Percentiles rank a stretch among this genome's conserved stretches.
phyloP scores from a whole-genome alignment of 768 basidiomycete species.

The Amanita subjunquillea region DNA sequence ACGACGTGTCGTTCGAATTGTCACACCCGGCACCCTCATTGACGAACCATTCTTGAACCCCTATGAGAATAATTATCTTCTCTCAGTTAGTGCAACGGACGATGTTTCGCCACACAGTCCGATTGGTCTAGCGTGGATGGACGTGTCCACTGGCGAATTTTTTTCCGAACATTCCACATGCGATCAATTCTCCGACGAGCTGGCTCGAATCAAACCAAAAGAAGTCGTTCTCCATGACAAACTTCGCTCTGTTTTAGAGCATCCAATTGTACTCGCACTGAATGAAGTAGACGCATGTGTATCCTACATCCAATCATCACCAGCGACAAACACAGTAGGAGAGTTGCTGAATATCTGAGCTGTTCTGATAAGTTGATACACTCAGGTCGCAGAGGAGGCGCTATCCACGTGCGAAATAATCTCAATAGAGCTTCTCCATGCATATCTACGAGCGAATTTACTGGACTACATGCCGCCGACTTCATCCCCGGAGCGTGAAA shows the following conservation, averaged over 20 bases:
- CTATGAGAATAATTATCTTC: constrained; percentile 83
- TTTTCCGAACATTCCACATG: constrained; percentile 55
- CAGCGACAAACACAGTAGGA: not conserved
- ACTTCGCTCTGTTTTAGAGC: constrained; percentile 22
- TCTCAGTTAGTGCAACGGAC: constrained; percentile 40
- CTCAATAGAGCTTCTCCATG: constrained; percentile 5
- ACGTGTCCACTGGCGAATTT: constrained; percentile 91
- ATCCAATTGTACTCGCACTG: constrained; percentile 40
- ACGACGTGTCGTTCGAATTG: constrained; percentile 73
- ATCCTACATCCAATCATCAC: constrained; percentile 29
- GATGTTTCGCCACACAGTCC: constrained; percentile 5
- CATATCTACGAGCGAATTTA: constrained; percentile 56
- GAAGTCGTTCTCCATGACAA: constrained; percentile 64
- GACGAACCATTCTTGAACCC: constrained; percentile 84
- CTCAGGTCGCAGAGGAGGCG: constrained; percentile 1
- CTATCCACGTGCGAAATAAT: not conserved
- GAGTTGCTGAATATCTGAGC: not conserved
- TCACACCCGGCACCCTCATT: constrained; percentile 91
- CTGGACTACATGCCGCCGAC: constrained; percentile 72
- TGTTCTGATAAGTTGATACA: not conserved
- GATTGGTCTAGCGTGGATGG: constrained; percentile 86
- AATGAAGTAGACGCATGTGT: constrained; percentile 45
- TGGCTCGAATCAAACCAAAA: constrained; percentile 70
- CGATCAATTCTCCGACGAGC: constrained; percentile 63
- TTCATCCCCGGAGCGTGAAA: constrained; percentile 47